phyloP scores from a whole-genome alignment of 176 grass and related monocot species.

The Guadua angustifolia region DNA sequence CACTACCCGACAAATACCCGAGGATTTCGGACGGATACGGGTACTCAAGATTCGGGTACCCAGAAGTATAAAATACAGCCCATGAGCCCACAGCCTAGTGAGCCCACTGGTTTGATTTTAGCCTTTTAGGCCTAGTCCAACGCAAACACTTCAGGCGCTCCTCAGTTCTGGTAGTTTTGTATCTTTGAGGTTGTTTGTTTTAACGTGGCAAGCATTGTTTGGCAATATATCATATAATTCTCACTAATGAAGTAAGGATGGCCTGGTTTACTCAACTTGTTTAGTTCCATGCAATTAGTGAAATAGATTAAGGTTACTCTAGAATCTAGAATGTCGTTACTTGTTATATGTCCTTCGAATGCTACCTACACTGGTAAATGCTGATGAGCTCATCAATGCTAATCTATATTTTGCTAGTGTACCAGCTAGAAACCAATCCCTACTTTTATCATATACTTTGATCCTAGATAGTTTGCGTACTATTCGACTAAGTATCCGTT shows the following conservation, averaged over 20 bases:
- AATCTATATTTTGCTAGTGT: background rate
- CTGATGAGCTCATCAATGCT: background rate
- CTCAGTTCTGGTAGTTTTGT: too few relatives aligned
- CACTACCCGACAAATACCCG: too few relatives aligned
- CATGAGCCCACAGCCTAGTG: too few relatives aligned
- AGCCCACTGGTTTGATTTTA: too few relatives aligned
- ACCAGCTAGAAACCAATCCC: background rate
- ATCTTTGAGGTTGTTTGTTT: background rate
- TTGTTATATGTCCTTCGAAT: background rate
- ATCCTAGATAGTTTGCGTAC: too few relatives aligned
- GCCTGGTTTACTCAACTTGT: background rate
- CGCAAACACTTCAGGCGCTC: too few relatives aligned
- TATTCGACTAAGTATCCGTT: too few relatives aligned
- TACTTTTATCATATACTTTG: too few relatives aligned
- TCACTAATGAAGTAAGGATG: background rate
- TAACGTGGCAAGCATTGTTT: background rate
- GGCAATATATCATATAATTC: background rate
- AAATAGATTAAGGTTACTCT: background rate
- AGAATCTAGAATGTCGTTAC: background rate
- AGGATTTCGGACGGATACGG: too few relatives aligned
- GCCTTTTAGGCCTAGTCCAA: too few relatives aligned
- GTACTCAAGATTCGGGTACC: too few relatives aligned
- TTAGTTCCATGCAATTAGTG: slow-evolving; percentile 22
- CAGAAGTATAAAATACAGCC: too few relatives aligned
- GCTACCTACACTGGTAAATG: background rate